These are phyloP conservation scores for Mucor velutinosus DNA, from an alignment of 371 early-diverging fungal genomes.

Conservation along the genomic window DNA sequence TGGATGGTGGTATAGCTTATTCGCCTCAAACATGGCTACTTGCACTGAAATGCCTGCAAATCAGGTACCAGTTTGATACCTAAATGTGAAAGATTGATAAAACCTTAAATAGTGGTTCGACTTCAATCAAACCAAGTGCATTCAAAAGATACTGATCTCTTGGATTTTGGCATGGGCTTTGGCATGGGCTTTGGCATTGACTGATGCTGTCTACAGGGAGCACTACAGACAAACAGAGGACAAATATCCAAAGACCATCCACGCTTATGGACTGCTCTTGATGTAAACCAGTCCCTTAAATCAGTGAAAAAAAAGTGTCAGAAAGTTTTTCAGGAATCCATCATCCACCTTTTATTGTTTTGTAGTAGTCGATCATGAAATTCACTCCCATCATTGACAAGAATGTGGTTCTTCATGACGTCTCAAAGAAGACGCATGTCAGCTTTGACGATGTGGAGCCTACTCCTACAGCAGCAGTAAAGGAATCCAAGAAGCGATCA, in stretches of 20 bases:
- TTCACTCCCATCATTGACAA: constrained; percentile 38
- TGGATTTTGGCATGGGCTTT: not conserved
- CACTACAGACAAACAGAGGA: not conserved
- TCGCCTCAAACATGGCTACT: not conserved
- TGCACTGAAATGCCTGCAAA: not conserved
- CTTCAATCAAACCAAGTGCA: not conserved
- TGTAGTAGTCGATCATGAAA: constrained; percentile 20
- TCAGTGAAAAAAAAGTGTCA: not conserved
- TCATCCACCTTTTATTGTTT: not conserved
- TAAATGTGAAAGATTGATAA: not conserved
- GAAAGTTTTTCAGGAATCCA: not conserved
- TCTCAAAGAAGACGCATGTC: constrained; percentile 38
- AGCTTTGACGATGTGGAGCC: constrained; percentile 32
- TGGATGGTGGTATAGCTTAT: not conserved
- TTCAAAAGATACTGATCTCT: not conserved
- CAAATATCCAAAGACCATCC: not conserved
- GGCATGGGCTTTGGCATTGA: not conserved
- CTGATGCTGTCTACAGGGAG: not conserved
- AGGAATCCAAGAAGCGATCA: constrained; percentile 13
- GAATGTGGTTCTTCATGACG: constrained; percentile 25
- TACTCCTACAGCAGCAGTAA: not conserved
- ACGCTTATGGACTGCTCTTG: not conserved
- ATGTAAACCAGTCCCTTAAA: constrained; percentile 1
- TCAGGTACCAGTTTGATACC: not conserved
- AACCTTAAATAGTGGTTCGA: not conserved